Evolutionary conservation across 768 basidiomycete species (phyloP).

Genomic region (Trametes meyenii): DNA sequence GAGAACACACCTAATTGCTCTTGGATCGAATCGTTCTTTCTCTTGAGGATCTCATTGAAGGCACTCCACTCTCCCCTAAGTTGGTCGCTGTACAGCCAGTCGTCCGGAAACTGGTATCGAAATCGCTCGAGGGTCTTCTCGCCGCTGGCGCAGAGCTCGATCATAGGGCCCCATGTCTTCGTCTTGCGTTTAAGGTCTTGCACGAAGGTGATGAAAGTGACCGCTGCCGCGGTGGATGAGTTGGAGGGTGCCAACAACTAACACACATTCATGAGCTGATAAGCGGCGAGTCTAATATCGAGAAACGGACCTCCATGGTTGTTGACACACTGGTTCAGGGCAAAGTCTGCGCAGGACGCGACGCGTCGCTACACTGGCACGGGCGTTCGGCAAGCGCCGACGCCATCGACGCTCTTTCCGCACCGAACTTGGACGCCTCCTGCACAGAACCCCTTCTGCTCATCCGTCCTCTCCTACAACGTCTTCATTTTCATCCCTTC

Average conservation of each 20-base stretch:
- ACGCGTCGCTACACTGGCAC: constrained; percentile 26
- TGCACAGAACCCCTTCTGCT: constrained; percentile 9
- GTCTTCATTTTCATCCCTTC: constrained; percentile 1
- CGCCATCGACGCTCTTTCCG: constrained; percentile 1
- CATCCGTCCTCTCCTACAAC: constrained; percentile 12
- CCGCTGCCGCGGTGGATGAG: constrained; percentile 96
- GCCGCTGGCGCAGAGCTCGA: constrained; percentile 90
- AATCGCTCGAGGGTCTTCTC: constrained; percentile 98
- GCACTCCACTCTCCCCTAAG: constrained; percentile 98
- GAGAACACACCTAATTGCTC: constrained; percentile 83
- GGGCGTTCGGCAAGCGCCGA: constrained; percentile 25
- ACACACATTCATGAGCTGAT: background rate
- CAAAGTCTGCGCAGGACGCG: constrained; percentile 28
- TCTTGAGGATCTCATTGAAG: constrained; percentile 95
- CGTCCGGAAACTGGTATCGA: constrained; percentile 93
- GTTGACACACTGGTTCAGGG: constrained; percentile 25
- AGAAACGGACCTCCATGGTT: constrained; percentile 38
- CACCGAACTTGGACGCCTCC: constrained; percentile 20
- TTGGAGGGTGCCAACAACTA: constrained; percentile 66
- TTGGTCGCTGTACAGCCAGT: constrained; percentile 99
- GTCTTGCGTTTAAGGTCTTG: constrained; percentile 98
- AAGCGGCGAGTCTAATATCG: background rate
- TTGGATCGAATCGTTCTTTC: constrained; percentile 98
- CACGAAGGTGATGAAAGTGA: constrained; percentile 98
- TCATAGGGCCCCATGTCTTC: constrained; percentile 95